phyloP scores from a whole-genome alignment of 2,329 filamentous ascomycete species.

The Cladophialophora chaetospira region DNA sequence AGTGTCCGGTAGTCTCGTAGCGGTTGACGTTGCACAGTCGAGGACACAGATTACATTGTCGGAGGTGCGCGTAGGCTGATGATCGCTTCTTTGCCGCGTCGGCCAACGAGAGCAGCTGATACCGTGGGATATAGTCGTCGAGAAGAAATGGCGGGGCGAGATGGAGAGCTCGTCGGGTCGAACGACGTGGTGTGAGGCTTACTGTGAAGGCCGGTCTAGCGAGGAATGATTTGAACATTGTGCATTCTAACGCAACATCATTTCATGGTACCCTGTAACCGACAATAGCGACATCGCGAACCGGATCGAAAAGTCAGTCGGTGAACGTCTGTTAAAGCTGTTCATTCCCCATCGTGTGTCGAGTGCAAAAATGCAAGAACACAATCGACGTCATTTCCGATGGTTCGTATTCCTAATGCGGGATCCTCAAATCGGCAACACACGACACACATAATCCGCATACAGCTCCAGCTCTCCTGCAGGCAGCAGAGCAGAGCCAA shows the following conservation, averaged over 20 bases:
- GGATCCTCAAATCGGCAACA: neutral
- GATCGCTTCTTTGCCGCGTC: conserved; percentile 74
- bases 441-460: conserved; percentile 13
- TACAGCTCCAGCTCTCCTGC: conserved; percentile 1
- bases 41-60: conserved; percentile 80
- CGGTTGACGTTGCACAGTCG: conserved; percentile 76
- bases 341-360: too few relatives aligned
- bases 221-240: conserved; percentile 27
- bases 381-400: neutral
- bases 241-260: too few relatives aligned
- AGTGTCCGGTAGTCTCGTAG: conserved; percentile 76
- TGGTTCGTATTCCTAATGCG: neutral
- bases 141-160: conserved; percentile 69
- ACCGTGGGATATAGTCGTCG: conserved; percentile 72
- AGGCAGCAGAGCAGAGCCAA: too few relatives aligned
- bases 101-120: conserved; percentile 66
- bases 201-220: conserved; percentile 14
- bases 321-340: too few relatives aligned
- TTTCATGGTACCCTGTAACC: too few relatives aligned
- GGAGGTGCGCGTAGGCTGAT: conserved; percentile 71
- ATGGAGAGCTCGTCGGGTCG: conserved; percentile 43
- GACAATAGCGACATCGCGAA: too few relatives aligned
- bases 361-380: too few relatives aligned
- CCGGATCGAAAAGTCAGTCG: too few relatives aligned
- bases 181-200: too few relatives aligned